Percentiles rank a stretch among this genome's conserved stretches.
Conservation (phyloP, 768 basidiomycete species). For the Phylloporus scabripes region DNA sequence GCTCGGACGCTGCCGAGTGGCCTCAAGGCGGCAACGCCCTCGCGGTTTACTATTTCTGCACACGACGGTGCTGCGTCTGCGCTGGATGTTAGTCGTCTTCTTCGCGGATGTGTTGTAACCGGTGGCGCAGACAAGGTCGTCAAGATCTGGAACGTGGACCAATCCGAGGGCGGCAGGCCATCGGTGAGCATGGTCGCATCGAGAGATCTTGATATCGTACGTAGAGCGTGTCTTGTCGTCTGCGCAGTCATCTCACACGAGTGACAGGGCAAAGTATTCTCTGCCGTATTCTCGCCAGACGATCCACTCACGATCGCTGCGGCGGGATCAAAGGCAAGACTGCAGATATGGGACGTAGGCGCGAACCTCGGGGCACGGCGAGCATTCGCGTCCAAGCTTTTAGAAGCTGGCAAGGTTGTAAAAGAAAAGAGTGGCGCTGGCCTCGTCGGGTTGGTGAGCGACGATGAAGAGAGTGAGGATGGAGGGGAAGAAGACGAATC, state of each 20-base stretch:
- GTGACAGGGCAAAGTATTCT: constrained; percentile 91
- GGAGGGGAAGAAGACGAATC: constrained; percentile 58
- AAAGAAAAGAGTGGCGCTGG: constrained; percentile 62
- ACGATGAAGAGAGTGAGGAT: constrained; percentile 63
- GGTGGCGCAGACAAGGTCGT: constrained; percentile 94
- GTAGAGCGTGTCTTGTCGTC: constrained; percentile 24
- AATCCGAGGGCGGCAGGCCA: constrained; percentile 53
- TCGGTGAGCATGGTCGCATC: constrained; percentile 81
- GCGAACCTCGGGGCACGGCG: constrained; percentile 78
- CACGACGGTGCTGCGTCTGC: constrained; percentile 89
- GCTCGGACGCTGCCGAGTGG: constrained; percentile 74
- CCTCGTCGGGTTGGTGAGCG: constrained; percentile 62
- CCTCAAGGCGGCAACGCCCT: constrained; percentile 56
- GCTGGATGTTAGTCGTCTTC: constrained; percentile 85
- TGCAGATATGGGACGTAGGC: constrained; percentile 95
- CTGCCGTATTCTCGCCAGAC: constrained; percentile 86
- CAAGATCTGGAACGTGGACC: constrained; percentile 93
- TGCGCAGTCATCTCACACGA: neutral
- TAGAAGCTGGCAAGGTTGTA: constrained; percentile 61
- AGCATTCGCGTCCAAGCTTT: constrained; percentile 74
- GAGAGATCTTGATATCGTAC: constrained; percentile 85
- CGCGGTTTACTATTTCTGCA: constrained; percentile 85
- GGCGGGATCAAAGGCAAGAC: constrained; percentile 87
- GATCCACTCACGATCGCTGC: constrained; percentile 91
- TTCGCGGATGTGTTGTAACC: constrained; percentile 87